Conservation (phyloP, 2,329 filamentous ascomycete species). For the Teratosphaeria gauchensis region DNA sequence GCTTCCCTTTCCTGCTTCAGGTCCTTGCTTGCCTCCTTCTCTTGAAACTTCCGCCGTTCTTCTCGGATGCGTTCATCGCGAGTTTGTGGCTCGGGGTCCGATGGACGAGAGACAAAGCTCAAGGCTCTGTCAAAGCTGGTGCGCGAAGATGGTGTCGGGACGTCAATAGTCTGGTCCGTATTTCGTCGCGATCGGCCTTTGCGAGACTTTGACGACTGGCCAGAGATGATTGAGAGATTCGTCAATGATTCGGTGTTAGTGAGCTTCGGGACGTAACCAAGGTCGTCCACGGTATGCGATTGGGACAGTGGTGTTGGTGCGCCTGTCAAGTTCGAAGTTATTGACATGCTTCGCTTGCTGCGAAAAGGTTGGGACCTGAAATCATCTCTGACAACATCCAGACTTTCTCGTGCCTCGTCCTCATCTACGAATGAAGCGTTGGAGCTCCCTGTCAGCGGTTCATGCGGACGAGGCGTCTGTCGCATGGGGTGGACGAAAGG, state of each 20-base stretch:
- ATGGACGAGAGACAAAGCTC: constrained; percentile 34
- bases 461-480: constrained; percentile 45
- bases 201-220: constrained; percentile 20
- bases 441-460: constrained; percentile 39
- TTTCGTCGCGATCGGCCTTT: constrained; percentile 37
- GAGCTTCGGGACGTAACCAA: constrained; percentile 37
- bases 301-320: constrained; percentile 23
- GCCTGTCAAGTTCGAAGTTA: constrained; percentile 27
- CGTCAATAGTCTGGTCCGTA: constrained; percentile 41
- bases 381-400: constrained; percentile 38
- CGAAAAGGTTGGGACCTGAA: constrained; percentile 28
- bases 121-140: constrained; percentile 49
- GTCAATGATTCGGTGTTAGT: constrained; percentile 41
- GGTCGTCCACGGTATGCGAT: constrained; percentile 24
- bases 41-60: constrained; percentile 47
- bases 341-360: constrained; percentile 34
- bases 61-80: constrained; percentile 48
- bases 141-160: constrained; percentile 42
- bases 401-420: constrained; percentile 31
- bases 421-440: constrained; percentile 17
- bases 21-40: constrained; percentile 49
- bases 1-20: constrained; percentile 45
- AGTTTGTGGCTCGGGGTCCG: constrained; percentile 43
- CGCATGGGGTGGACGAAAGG: constrained; percentile 48
- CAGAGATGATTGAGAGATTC: constrained; percentile 39